Base-by-base conservation (phyloP, 1,139 yeast species). In the Suhomyces yuchorum region DNA sequence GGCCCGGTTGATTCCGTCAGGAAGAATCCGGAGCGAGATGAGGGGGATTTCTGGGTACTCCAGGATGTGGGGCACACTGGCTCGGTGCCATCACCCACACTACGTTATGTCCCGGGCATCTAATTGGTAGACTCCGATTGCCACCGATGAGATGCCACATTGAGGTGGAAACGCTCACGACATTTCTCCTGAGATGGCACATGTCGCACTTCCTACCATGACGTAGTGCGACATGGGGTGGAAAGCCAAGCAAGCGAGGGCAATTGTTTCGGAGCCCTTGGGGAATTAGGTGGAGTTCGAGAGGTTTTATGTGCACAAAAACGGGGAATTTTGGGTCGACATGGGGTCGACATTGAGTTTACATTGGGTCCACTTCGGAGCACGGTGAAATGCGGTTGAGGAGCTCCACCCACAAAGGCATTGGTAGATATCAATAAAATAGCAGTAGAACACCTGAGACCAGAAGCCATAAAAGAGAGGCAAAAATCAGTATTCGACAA, bases 11-110 rank as follows among this genome's bases (percentile, higher is more conserved):
- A 30, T 14, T 18, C 34, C 34, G 34, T 7, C 6, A 30, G 34
- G 34, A 30, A 30, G 18, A 30, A 30, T 30, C 34, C 34, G 34
- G 34, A 30, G 34, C 34, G 34, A 30, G 34, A 30, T 30, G 34
- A 30, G 34, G 34, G 34, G 34, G 34, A 30, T 14, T 14, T 6
- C 9, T 14, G 34, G 34, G 11, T 5, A 6, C 11, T 11, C 17
- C 11, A 30, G 18, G 18, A 30, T 30, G 34, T 30, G 17, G 34
- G 34, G 34, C 34, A 15, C 34, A n/a, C n/a, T n/a, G n/a, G n/a
- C n/a, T n/a, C n/a, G n/a, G n/a, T n/a, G n/a, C n/a, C n/a, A 26
- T 26, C 14, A 9, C 4, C 30, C 30, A 26, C 30, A 26, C 4
- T 26, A 12, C n/a, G 12, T 3, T 11, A 9, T 12, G 30, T 3